Evolutionary conservation across 495 filamentous ascomycete species (phyloP).

Genomic region (Aspergillus campestris): DNA sequence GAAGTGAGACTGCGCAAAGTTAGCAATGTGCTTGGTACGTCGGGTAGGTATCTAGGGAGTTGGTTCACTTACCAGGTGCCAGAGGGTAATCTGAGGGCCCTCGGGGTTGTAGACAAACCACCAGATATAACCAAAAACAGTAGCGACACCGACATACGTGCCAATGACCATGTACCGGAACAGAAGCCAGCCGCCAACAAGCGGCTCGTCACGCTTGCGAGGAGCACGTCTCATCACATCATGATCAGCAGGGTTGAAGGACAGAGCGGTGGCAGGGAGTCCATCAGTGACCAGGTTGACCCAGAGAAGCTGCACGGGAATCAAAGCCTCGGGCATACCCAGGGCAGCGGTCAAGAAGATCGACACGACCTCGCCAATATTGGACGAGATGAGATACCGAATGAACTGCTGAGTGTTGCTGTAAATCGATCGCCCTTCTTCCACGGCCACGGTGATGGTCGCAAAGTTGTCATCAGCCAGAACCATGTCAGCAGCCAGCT

Average conservation of each 20-base stretch:
- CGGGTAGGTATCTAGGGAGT: not conserved
- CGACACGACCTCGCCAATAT: conserved; percentile 98
- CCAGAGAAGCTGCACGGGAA: conserved; percentile 97
- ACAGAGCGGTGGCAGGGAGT: conserved; percentile 89
- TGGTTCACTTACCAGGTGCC: conserved; percentile 56
- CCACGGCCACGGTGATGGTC: conserved; percentile 90
- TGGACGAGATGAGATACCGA: conserved; percentile 96
- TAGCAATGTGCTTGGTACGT: conserved; percentile 2
- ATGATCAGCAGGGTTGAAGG: conserved; percentile 95
- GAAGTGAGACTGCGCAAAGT: conserved; percentile 63
- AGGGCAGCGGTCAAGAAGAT: conserved; percentile 97
- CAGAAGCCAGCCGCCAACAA: conserved; percentile 93
- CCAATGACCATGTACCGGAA: conserved; percentile 97
- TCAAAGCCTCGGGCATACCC: conserved; percentile 96
- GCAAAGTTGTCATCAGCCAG: conserved; percentile 98
- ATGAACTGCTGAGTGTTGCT: conserved; percentile 99
- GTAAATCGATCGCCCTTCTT: conserved; percentile 97
- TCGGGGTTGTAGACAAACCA: conserved; percentile 97
- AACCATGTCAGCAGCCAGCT: conserved; percentile 97
- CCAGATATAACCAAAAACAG: conserved; percentile 97
- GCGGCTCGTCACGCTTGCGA: conserved; percentile 80
- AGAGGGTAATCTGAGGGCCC: conserved; percentile 89
- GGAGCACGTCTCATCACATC: conserved; percentile 94
- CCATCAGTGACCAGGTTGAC: conserved; percentile 99
- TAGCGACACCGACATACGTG: conserved; percentile 87